These are phyloP conservation scores for Aspergillus arachidicola DNA, from an alignment of 2,329 filamentous ascomycete species.

Conservation along the genomic window DNA sequence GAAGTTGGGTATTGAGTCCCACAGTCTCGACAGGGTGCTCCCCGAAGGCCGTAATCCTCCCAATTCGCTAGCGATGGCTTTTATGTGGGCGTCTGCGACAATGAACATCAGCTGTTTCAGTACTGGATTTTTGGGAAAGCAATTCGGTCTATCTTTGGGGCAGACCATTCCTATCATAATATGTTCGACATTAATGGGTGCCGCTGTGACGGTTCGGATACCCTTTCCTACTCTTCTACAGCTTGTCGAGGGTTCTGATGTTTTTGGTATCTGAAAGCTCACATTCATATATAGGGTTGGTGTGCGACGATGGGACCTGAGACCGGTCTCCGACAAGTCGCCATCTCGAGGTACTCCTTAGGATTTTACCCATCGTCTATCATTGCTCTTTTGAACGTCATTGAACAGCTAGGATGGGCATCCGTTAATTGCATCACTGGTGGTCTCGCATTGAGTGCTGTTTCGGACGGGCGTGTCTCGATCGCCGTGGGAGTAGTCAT, in stretches of 20 bases:
- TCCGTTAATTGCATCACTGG: conserved; percentile 33
- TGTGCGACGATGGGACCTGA: conserved; percentile 55
- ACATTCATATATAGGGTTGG: conserved; percentile 39
- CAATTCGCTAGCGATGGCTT: conserved; percentile 53
- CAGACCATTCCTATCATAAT: conserved; percentile 51
- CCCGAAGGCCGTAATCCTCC: conserved; percentile 34
- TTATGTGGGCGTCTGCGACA: conserved; percentile 56
- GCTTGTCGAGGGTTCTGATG: neutral
- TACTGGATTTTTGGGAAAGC: conserved; percentile 55
- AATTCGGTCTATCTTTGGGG: conserved; percentile 51
- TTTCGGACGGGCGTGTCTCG: conserved; percentile 33
- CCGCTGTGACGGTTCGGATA: conserved; percentile 26
- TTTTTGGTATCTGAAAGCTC: conserved; percentile 1
- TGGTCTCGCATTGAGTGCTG: conserved; percentile 31
- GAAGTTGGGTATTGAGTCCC: conserved; percentile 53
- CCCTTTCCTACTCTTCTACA: neutral
- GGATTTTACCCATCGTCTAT: conserved; percentile 57
- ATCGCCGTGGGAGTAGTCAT: conserved; percentile 31
- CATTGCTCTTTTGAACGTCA: conserved; percentile 48
- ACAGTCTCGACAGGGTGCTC: conserved; percentile 50
- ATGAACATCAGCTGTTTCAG: conserved; percentile 57
- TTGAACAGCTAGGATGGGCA: conserved; percentile 28
- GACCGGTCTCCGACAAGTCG: conserved; percentile 56
- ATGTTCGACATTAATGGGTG: conserved; percentile 51
- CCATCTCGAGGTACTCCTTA: conserved; percentile 53